Base-by-base conservation (phyloP, 2,329 filamentous ascomycete species). In the Hypoxylon sp. region DNA sequence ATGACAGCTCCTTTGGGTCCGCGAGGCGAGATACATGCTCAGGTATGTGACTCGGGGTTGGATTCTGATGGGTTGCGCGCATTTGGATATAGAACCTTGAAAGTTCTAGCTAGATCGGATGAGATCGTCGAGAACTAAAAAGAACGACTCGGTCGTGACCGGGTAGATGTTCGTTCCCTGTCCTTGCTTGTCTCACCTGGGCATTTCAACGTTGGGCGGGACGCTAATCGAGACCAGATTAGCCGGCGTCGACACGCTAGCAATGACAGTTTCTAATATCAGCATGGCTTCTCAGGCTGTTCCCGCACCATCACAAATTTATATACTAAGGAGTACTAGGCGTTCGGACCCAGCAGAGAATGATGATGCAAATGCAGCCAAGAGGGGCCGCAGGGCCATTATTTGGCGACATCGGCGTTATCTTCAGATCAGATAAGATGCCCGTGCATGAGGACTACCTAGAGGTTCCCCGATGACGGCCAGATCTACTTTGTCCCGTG, bases 381-480 rank as follows among this genome's bases (percentile, higher is more conserved):
- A 72, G 73, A 73, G 67, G 69, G 69, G 28, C 32, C 19, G 9
- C 49, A 43, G 43, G 43, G 43, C 23, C 69, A 68, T 66, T 64
- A 61, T 63, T 50, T 68, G 69, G 77, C 81, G 79, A 81, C 79
- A 80, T 83, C 81, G 82, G 82, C 74, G 72, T 84, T 83, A 86
- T 86, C 83, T 82, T 78, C 72, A 78, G 82, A 85, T 85, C 83
- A 79, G 82, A 85, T 85, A 84, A 85, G 83, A 85, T 85, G 76
- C 71, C 78, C 65, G 68, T 75, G 75, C 72, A 73, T 74, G 28
- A 59, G 48, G 49, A 19, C 36, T 57, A 53, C 67, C 68, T 36
- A 17, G 34, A 23, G 53, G 53, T 57, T 51, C 52, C 64, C 67
- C 68, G 69, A 68, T 70, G 67, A 65, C 64, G 60, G 65, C 57